Evolutionary conservation across 352 stramenopile species (phyloP).

Genomic region (Hyaloperonospora brassicae): DNA sequence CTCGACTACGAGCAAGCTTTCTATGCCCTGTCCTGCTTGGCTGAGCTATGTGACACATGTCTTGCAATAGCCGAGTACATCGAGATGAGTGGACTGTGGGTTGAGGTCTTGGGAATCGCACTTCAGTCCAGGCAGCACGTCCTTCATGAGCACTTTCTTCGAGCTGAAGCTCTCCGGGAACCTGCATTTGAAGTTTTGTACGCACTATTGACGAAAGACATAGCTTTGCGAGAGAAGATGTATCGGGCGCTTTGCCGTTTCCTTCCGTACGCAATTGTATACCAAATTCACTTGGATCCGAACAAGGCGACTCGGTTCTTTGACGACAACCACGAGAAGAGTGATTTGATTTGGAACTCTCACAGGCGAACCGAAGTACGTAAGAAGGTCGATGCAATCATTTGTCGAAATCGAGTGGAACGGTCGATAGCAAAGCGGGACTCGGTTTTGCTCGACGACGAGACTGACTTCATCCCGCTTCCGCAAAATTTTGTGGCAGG

Average conservation of each 20-base stretch:
- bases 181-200: slow-evolving; percentile 80
- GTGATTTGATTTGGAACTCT: slow-evolving; percentile 79
- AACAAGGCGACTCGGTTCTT: slow-evolving; percentile 68
- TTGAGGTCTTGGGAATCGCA: slow-evolving; percentile 70
- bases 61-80: slow-evolving; percentile 69
- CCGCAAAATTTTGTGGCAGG: slow-evolving; percentile 65
- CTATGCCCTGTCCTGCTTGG: slow-evolving; percentile 67
- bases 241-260: slow-evolving; percentile 65
- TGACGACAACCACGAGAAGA: slow-evolving; percentile 79
- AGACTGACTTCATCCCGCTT: slow-evolving; percentile 51
- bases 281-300: slow-evolving; percentile 74
- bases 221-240: slow-evolving; percentile 57
- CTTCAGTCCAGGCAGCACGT: slow-evolving; percentile 75
- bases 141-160: slow-evolving; percentile 72
- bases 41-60: slow-evolving; percentile 70
- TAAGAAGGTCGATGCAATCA: slow-evolving; percentile 66
- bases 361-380: slow-evolving; percentile 65
- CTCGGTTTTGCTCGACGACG: slow-evolving; percentile 61
- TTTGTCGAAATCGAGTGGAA: slow-evolving; percentile 69
- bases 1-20: slow-evolving; percentile 73
- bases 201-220: slow-evolving; percentile 65
- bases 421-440: slow-evolving; percentile 68
- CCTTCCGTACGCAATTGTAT: slow-evolving; percentile 73
- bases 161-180: slow-evolving; percentile 61
- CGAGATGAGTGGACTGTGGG: slow-evolving; percentile 61